Percentiles rank a stretch among this genome's conserved stretches.
Conservation (phyloP, 306 rosid genomes). For the Prunus mume region DNA sequence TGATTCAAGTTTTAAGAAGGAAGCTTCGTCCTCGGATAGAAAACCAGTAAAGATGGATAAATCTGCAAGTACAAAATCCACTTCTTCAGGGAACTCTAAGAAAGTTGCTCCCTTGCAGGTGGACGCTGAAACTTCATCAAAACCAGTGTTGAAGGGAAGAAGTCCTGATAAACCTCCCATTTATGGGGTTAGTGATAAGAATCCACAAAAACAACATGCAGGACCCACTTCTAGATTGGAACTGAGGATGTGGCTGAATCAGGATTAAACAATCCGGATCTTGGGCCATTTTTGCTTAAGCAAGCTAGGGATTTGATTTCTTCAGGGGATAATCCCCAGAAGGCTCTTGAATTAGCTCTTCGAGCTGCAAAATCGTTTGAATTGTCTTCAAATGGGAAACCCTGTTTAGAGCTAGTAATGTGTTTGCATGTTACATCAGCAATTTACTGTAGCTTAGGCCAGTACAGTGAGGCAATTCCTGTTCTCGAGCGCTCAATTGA, state of each 20-base stretch:
- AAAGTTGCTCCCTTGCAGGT: slow-evolving; percentile 34
- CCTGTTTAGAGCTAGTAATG: slow-evolving; percentile 77
- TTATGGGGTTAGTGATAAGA: slow-evolving; percentile 38
- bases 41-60: slow-evolving; percentile 43
- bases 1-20: slow-evolving; percentile 50
- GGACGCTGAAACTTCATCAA: slow-evolving; percentile 35
- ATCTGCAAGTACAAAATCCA: slow-evolving; percentile 42
- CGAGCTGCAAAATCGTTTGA: slow-evolving; percentile 71
- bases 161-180: slow-evolving; percentile 54
- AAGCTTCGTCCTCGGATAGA: slow-evolving; percentile 39
- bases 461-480: slow-evolving; percentile 69
- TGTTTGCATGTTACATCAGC: slow-evolving; percentile 83
- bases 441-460: slow-evolving; percentile 73
- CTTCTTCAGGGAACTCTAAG: slow-evolving; percentile 44
- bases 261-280: slow-evolving; percentile 47
- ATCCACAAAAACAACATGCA: slow-evolving; percentile 41
- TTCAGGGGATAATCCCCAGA: slow-evolving; percentile 56
- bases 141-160: slow-evolving; percentile 44
- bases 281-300: slow-evolving; percentile 67
- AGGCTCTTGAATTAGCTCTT: slow-evolving; percentile 76
- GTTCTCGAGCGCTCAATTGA: slow-evolving; percentile 64
- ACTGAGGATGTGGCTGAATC: slow-evolving; percentile 31
- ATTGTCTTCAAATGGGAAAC: slow-evolving; percentile 50
- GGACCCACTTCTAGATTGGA: slow-evolving; percentile 22
- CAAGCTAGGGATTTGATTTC: slow-evolving; percentile 84